phyloP scores from a whole-genome alignment of 352 stramenopile species.

The Globisporangium middletonii region DNA sequence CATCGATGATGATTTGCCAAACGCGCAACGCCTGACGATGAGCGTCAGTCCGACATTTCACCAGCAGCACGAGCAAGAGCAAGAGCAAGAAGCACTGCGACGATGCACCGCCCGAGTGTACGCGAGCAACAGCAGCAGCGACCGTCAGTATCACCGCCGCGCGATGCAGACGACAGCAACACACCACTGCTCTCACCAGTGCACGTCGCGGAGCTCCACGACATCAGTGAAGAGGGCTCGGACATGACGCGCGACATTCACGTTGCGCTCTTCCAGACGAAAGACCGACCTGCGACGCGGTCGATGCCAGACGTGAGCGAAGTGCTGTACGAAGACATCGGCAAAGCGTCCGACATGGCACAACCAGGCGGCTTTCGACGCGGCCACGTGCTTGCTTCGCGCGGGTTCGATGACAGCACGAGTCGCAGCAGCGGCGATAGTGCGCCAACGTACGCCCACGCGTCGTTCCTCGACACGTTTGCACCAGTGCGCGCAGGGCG shows the following conservation, averaged over 20 bases:
- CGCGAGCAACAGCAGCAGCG: too few species aligned
- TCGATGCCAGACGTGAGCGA: constrained; percentile 51
- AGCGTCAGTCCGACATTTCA: too few species aligned
- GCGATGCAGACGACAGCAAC: too few species aligned
- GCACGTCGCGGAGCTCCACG: constrained; percentile 32
- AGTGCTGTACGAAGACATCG: constrained; percentile 51
- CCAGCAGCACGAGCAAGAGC: too few species aligned
- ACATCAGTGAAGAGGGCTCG: constrained; percentile 49
- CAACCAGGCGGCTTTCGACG: constrained; percentile 47
- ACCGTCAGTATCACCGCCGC: too few species aligned
- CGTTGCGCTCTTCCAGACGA: constrained; percentile 53
- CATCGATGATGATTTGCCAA: too few species aligned
- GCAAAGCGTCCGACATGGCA: constrained; percentile 48
- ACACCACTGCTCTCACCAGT: neutral
- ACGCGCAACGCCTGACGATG: too few species aligned
- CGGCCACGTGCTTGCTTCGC: constrained; percentile 41
- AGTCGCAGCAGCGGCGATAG: constrained; percentile 15
- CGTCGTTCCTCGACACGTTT: constrained; percentile 42
- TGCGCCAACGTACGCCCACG: constrained; percentile 26
- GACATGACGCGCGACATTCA: constrained; percentile 69
- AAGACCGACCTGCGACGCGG: constrained; percentile 31
- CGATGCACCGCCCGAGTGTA: too few species aligned
- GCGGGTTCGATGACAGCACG: constrained; percentile 20
- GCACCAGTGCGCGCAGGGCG: constrained; percentile 8
- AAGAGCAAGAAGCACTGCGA: too few species aligned